phyloP scores from a whole-genome alignment of 2,329 filamentous ascomycete genomes.

The Neofusicoccum umdonicola region DNA sequence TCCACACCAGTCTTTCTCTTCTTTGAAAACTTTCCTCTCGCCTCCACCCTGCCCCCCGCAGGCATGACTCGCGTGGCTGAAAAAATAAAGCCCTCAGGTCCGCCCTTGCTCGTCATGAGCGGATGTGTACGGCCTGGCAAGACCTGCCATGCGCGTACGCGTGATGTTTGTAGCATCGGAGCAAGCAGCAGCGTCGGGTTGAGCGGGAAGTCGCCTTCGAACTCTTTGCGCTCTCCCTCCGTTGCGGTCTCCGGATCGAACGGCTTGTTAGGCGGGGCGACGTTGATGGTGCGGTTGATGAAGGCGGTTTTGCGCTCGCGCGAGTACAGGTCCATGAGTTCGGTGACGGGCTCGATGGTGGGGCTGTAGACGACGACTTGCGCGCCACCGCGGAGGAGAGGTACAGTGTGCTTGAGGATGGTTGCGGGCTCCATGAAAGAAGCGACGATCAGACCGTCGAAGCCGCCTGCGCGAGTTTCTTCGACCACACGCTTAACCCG shows the following conservation, averaged over 20 bases:
- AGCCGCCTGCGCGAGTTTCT: constrained; percentile 69
- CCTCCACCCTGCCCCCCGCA: constrained; percentile 74
- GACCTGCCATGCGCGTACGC: constrained; percentile 83
- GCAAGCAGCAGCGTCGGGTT: constrained; percentile 83
- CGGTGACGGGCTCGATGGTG: constrained; percentile 72
- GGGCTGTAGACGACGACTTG: constrained; percentile 83
- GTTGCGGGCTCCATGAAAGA: constrained; percentile 77
- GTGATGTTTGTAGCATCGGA: constrained; percentile 75
- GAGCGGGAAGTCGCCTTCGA: constrained; percentile 67
- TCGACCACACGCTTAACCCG: constrained; percentile 71
- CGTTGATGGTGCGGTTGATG: constrained; percentile 40
- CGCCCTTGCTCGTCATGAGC: constrained; percentile 84
- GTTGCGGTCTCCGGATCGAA: constrained; percentile 37
- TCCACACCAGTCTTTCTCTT: constrained; percentile 55
- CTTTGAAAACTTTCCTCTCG: constrained; percentile 71
- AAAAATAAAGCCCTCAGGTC: constrained; percentile 87
- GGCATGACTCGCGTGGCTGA: constrained; percentile 80
- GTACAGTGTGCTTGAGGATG: constrained; percentile 71
- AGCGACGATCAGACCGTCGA: constrained; percentile 80
- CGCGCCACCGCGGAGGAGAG: constrained; percentile 78
- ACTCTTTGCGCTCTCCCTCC: constrained; percentile 19
- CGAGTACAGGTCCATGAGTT: constrained; percentile 79
- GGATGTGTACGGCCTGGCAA: constrained; percentile 90
- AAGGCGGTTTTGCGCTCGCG: constrained; percentile 77
- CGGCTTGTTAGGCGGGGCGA: not conserved